A percentile compares a stretch with the other conserved stretches of the same genome.
phyloP scores from a whole-genome alignment of 345 rosid species.

The Eucalyptus dawsonii region DNA sequence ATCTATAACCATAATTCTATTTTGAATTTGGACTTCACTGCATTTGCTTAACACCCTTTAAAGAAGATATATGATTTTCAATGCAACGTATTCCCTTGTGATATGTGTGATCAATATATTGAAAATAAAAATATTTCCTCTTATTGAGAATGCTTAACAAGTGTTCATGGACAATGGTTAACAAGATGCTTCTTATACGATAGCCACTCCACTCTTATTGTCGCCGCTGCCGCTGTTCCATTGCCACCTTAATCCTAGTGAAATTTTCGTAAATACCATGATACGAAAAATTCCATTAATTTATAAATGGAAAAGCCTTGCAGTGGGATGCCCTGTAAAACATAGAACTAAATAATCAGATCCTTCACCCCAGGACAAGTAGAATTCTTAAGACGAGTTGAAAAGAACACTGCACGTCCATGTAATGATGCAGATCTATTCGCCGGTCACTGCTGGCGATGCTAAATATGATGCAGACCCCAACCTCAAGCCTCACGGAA shows the following conservation, averaged over 20 bases:
- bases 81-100: too few relatives aligned
- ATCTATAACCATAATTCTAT: background rate
- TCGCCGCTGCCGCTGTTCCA: fast-evolving
- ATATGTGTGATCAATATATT: background rate
- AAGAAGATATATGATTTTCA: background rate
- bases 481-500: too few relatives aligned
- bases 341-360: background rate
- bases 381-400: background rate
- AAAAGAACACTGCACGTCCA: background rate
- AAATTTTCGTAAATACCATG: too few relatives aligned
- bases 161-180: too few relatives aligned
- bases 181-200: background rate
- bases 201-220: too few relatives aligned
- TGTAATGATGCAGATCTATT: background rate
- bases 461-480: too few relatives aligned
- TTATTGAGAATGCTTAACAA: too few relatives aligned
- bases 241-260: background rate
- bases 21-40: background rate
- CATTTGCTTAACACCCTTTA: background rate
- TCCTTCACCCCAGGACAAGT: background rate
- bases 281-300: background rate
- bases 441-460: background rate
- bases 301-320: background rate
- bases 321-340: background rate
- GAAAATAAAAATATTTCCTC: background rate